Evolutionary conservation across 371 early-diverging fungal genomes (phyloP).

Genomic region (Capillidium rhysosporum): DNA sequence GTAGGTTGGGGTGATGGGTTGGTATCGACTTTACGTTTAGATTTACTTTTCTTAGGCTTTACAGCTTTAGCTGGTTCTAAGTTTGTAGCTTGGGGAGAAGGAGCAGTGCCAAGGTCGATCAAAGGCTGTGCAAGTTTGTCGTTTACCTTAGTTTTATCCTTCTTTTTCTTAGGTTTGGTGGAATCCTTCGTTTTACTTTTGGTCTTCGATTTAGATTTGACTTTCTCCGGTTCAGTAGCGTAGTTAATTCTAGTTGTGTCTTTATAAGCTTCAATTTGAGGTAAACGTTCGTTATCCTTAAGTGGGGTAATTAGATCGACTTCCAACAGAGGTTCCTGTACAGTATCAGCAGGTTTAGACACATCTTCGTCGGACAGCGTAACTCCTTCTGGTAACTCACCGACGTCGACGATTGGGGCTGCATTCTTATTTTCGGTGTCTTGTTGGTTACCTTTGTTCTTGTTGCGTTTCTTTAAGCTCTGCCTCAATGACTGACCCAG

Average conservation of each 20-base stretch:
- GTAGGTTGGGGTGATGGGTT: neutral
- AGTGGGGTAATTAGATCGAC: slow-evolving; percentile 40
- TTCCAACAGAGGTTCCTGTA: slow-evolving; percentile 16
- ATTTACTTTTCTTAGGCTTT: neutral
- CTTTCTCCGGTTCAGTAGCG: neutral
- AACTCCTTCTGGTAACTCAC: slow-evolving; percentile 12
- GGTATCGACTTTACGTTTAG: neutral
- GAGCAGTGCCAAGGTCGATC: neutral
- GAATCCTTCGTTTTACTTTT: slow-evolving; percentile 21
- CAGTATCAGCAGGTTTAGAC: slow-evolving; percentile 7
- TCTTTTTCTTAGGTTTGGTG: slow-evolving; percentile 13
- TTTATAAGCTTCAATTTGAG: slow-evolving; percentile 31
- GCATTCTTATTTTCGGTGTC: slow-evolving; percentile 7
- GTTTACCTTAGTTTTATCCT: slow-evolving; percentile 11
- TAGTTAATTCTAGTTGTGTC: slow-evolving; percentile 48
- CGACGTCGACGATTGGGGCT: slow-evolving; percentile 1
- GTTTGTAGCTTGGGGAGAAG: too few species aligned
- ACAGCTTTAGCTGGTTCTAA: neutral
- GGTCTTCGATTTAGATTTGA: slow-evolving; percentile 18
- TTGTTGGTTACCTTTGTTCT: slow-evolving; percentile 13
- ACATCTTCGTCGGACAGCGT: slow-evolving; percentile 7
- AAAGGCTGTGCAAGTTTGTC: neutral
- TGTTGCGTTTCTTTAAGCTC: neutral
- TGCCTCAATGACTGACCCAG: neutral
- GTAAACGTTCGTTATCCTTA: slow-evolving; percentile 33